Conservation (phyloP, 345 rosid genomes). For the Eucalyptus pauciflora region DNA sequence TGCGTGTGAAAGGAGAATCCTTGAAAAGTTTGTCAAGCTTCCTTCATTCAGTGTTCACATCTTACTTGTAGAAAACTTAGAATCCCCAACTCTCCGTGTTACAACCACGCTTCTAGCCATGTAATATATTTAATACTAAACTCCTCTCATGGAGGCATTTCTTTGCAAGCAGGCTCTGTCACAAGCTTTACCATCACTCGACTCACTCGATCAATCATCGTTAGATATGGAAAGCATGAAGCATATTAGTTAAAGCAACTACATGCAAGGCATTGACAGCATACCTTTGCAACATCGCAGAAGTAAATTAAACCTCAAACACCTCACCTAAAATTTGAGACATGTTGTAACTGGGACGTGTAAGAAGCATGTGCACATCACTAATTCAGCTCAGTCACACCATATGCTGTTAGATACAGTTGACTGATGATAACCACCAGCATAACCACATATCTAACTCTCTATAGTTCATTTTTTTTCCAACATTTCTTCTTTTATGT, state of each 20-base stretch:
- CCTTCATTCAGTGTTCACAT: background rate
- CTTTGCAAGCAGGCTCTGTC: background rate
- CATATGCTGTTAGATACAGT: background rate
- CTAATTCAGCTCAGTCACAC: background rate
- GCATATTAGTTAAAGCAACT: background rate
- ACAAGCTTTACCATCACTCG: background rate
- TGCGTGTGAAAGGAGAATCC: background rate
- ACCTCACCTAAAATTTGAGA: background rate
- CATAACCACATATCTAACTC: background rate
- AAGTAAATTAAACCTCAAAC: background rate
- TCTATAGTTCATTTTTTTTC: background rate
- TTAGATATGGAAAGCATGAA: background rate
- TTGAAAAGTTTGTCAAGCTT: background rate
- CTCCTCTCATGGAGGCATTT: background rate
- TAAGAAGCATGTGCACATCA: background rate
- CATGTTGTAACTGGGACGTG: background rate
- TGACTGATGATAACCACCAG: background rate
- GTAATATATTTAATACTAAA: background rate
- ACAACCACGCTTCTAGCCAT: background rate
- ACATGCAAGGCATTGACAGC: background rate
- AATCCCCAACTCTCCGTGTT: background rate
- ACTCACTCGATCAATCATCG: background rate
- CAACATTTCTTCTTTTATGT: background rate
- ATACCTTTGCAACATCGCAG: background rate
- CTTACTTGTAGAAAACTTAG: background rate